These are phyloP conservation scores for Eucalyptus fibrosa DNA, from an alignment of 345 rosid genomes.

Conservation along the genomic window DNA sequence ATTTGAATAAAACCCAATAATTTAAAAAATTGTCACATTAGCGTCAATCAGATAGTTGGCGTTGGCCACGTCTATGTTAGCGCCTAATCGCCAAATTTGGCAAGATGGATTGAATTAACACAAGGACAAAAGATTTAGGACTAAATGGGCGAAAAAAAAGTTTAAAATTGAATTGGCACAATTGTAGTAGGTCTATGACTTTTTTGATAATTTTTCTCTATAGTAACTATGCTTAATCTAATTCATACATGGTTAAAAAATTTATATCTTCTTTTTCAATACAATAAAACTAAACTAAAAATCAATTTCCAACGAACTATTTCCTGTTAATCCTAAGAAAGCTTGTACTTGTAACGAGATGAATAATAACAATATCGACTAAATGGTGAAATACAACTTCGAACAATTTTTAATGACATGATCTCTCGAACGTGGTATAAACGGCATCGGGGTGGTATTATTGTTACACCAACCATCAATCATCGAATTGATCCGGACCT, in stretches of 20 bases:
- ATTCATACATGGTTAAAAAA: not conserved
- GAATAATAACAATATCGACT: not conserved
- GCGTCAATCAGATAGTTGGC: rapidly evolving
- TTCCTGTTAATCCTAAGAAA: not conserved
- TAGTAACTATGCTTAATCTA: not conserved
- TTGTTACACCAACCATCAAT: not conserved
- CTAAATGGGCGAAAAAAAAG: no score
- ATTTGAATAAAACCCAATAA: no score
- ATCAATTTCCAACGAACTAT: not conserved
- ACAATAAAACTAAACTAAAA: not conserved
- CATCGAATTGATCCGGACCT: not conserved
- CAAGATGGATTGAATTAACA: no score
- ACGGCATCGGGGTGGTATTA: not conserved
- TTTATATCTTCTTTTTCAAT: not conserved
- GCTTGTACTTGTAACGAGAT: not conserved
- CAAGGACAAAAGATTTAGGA: no score
- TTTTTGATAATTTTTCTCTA: not conserved
- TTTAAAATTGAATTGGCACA: no score
- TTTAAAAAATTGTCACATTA: no score
- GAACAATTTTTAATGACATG: not conserved
- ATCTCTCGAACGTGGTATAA: not conserved
- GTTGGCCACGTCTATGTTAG: rapidly evolving
- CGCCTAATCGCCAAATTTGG: no score
- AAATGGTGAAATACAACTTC: not conserved
- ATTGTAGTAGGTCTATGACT: no score